Conservation (phyloP, 1,284 basidiomycete species). For the Malassezia sympodialis region DNA sequence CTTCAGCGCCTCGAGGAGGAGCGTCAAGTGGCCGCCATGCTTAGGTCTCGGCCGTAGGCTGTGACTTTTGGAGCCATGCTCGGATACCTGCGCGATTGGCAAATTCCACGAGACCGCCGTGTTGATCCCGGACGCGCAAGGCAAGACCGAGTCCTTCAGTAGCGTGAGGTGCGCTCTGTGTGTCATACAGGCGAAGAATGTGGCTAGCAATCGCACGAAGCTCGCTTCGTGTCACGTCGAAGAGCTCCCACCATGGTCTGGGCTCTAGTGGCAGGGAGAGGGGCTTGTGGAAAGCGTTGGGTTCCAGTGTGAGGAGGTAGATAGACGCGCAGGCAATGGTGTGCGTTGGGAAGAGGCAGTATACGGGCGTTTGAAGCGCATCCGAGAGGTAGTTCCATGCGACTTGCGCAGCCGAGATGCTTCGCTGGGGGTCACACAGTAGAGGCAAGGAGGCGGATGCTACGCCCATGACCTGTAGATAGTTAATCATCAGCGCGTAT, state of each 20-base stretch:
- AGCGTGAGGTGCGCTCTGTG: neutral
- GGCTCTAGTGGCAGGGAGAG: slow-evolving; percentile 44
- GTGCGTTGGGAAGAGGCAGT: slow-evolving; percentile 74
- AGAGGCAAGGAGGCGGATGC: slow-evolving; percentile 12
- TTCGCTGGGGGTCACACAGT: neutral
- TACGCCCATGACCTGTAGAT: slow-evolving; percentile 77
- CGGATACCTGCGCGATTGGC: slow-evolving; percentile 6
- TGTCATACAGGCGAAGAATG: slow-evolving; percentile 31
- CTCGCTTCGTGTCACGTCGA: slow-evolving; percentile 43
- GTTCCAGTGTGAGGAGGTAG: slow-evolving; percentile 27
- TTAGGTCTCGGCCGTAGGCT: neutral
- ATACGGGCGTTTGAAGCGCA: slow-evolving; percentile 73
- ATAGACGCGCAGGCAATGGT: slow-evolving; percentile 66
- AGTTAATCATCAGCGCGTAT: slow-evolving; percentile 89
- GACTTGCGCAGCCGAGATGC: slow-evolving; percentile 25
- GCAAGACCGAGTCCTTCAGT: neutral
- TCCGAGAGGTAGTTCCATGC: slow-evolving; percentile 50
- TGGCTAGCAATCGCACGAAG: slow-evolving; percentile 27
- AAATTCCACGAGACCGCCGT: slow-evolving; percentile 2
- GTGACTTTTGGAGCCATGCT: slow-evolving; percentile 7
- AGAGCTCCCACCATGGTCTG: slow-evolving; percentile 49
- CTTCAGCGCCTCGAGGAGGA: slow-evolving; percentile 17
- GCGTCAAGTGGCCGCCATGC: neutral
- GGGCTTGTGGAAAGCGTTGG: slow-evolving; percentile 16
- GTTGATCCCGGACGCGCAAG: neutral